Conservation (phyloP, 306 rosid species). For the Nissolia schottii region DNA sequence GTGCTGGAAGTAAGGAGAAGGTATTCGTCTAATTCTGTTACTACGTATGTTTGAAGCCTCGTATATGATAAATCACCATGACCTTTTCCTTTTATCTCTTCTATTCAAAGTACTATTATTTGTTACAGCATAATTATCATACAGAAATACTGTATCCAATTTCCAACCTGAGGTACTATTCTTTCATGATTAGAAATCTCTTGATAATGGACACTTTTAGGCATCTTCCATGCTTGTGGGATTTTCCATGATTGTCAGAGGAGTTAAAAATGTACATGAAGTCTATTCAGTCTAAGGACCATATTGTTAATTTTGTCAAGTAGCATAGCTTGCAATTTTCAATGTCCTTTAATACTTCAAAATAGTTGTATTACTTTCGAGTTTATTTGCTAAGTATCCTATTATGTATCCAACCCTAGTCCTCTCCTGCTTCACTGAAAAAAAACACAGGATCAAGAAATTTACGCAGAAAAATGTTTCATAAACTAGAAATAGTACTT, state of each 20-base stretch:
- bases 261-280: background rate
- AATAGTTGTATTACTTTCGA: background rate
- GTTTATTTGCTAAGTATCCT: background rate
- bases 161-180: background rate
- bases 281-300: background rate
- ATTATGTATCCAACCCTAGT: background rate
- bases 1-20: conserved; percentile 46
- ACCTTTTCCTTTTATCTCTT: background rate
- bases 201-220: background rate
- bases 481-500: background rate
- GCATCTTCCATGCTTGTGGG: background rate
- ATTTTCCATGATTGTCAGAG: background rate
- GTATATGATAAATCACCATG: background rate
- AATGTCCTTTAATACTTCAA: background rate
- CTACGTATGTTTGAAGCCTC: background rate
- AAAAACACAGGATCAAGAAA: background rate
- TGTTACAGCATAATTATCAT: background rate
- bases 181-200: background rate
- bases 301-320: background rate
- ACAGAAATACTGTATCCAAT: background rate
- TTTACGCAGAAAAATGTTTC: background rate
- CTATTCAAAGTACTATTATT: background rate
- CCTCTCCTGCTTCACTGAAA: background rate
- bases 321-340: background rate
- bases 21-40: background rate